Conservation (phyloP, 352 stramenopile genomes). For the Hyaloperonospora brassicae region DNA sequence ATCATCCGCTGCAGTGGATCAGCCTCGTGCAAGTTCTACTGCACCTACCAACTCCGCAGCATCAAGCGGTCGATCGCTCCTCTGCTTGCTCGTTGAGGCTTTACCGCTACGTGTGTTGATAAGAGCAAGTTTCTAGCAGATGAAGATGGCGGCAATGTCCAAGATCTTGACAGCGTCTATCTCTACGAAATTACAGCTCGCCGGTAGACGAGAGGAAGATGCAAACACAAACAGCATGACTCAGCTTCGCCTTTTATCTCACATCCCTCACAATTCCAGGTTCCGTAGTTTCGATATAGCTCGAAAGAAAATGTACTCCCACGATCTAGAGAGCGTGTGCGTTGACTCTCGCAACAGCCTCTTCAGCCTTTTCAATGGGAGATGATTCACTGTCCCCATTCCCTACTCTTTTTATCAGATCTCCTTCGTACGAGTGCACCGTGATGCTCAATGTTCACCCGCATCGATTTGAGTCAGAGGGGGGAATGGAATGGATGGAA, state of each 20-base stretch:
- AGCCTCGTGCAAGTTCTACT: slow-evolving; percentile 34
- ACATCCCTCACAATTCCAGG: slow-evolving; percentile 28
- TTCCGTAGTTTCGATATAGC: slow-evolving; percentile 5
- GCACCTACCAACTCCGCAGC: slow-evolving; percentile 62
- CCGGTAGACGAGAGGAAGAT: neutral
- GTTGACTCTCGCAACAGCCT: slow-evolving; percentile 25
- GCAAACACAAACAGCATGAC: slow-evolving; percentile 21
- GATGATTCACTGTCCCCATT: slow-evolving; percentile 10
- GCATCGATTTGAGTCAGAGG: neutral
- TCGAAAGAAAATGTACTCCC: slow-evolving; percentile 25
- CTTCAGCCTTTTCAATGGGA: slow-evolving; percentile 39
- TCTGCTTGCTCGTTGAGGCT: slow-evolving; percentile 40
- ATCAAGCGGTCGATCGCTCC: slow-evolving; percentile 54
- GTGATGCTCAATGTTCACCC: neutral
- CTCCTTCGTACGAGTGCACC: slow-evolving; percentile 5
- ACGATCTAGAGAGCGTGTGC: slow-evolving; percentile 32
- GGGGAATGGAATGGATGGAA: neutral
- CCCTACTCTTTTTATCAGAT: slow-evolving; percentile 4
- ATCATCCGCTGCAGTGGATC: slow-evolving; percentile 43
- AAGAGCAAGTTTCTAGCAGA: slow-evolving; percentile 25
- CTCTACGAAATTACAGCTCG: slow-evolving; percentile 40
- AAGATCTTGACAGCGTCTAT: slow-evolving; percentile 43
- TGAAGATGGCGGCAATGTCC: neutral
- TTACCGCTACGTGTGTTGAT: slow-evolving; percentile 28
- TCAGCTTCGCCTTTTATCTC: slow-evolving; percentile 72